phyloP scores from a whole-genome alignment of 495 filamentous ascomycete species.

The Neurospora tetrasperma region DNA sequence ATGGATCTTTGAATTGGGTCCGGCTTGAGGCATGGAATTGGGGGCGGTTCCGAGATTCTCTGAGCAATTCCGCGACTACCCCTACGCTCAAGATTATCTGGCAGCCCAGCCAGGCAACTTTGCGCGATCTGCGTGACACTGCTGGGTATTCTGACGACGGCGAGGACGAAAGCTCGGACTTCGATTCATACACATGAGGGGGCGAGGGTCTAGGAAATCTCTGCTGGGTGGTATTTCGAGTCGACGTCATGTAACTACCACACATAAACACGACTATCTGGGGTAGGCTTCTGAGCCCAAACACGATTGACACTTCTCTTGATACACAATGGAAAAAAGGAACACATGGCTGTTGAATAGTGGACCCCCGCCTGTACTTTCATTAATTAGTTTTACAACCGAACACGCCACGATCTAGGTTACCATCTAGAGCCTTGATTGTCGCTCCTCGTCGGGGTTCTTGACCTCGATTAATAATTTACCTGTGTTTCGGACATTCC shows the following conservation, averaged over 20 bases:
- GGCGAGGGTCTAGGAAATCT: neutral
- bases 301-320: neutral
- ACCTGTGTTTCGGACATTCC: neutral
- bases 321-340: neutral
- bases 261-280: neutral
- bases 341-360: neutral
- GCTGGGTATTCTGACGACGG: neutral
- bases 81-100: neutral
- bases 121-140: neutral
- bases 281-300: neutral
- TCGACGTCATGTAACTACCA: neutral
- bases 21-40: neutral
- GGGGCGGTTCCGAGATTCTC: neutral
- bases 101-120: neutral
- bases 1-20: neutral
- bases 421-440: neutral
- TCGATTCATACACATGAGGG: neutral
- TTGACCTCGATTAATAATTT: slow-evolving; percentile 25
- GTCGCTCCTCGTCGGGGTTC: slow-evolving; percentile 10
- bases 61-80: neutral
- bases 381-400: neutral
- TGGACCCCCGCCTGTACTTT: neutral
- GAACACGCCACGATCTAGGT: neutral
- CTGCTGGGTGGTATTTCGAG: neutral
- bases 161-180: neutral